Percentiles rank a stretch among this genome's conserved stretches.
These are phyloP conservation scores for Pythium myriotylum DNA, from an alignment of 352 stramenopile species.

Conservation along the genomic window DNA sequence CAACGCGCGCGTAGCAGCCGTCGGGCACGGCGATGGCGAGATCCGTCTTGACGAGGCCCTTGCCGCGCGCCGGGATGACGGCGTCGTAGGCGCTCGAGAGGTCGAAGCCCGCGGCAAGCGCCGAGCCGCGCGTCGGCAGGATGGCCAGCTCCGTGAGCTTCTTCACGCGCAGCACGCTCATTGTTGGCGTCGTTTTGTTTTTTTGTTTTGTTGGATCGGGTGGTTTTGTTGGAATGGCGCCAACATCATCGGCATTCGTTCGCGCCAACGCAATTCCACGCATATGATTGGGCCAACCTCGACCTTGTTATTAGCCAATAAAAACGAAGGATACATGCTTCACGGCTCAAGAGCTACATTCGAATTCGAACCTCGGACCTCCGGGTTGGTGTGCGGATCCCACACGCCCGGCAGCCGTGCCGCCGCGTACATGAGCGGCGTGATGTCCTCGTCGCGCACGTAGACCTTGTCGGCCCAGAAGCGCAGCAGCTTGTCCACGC, in stretches of 20 bases:
- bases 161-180: slow-evolving; percentile 76
- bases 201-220: too few species aligned
- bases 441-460: slow-evolving; percentile 44
- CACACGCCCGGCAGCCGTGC: slow-evolving; percentile 40
- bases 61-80: slow-evolving; percentile 90
- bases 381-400: not conserved
- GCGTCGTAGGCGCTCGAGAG: slow-evolving; percentile 85
- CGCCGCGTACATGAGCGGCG: slow-evolving; percentile 52
- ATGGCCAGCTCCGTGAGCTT: slow-evolving; percentile 84
- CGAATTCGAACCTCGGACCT: not conserved
- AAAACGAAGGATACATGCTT: not conserved
- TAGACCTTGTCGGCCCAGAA: slow-evolving; percentile 32
- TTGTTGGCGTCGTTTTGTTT: not conserved
- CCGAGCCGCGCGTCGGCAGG: slow-evolving; percentile 74
- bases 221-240: slow-evolving; percentile 2
- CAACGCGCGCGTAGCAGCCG: slow-evolving; percentile 96
- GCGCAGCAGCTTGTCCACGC: slow-evolving; percentile 23
- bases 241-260: not conserved
- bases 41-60: slow-evolving; percentile 97
- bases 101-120: slow-evolving; percentile 81
- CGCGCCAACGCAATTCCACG: not conserved
- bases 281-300: slow-evolving; percentile 8
- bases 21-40: slow-evolving; percentile 93
- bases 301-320: not conserved
- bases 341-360: not conserved